Evolutionary conservation across 2,329 filamentous ascomycete genomes (phyloP), one percentile per base, ranked within the genome.

Genomic region (Fusarium oligoseptatum): DNA sequence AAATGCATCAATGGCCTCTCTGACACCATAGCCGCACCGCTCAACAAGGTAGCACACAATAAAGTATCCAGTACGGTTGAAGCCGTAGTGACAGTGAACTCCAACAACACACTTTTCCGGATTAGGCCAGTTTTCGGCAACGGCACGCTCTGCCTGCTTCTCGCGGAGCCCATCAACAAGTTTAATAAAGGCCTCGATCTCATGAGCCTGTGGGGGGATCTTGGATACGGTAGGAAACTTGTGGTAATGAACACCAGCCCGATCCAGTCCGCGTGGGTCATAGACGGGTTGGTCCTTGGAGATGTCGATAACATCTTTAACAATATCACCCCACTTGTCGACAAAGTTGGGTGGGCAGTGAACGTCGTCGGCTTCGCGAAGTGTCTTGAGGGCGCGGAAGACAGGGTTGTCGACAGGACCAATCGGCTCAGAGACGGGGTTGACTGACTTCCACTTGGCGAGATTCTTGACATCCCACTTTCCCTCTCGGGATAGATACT

Each of bases 391-490:
- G 3, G 95, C 95, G 29, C 94, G 91, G 81, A 98, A 98, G 6
- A 95, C 87, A 15, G 91, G 90, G 0, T 73, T 72, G 41, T 70
- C 79, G 8, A 60, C 34, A 7, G 79, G 83, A 4, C 89, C 94
- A 69, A 98, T 97, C 4, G 92, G 91, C 2, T 89, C 88, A 0
- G 94, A 97, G 1, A 97, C 94, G 0, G 95, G 93, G 2, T 86
- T 83, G 1, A 97, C 93, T 20, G 91, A 91, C 81, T 94, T 90
- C 96, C 96, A 98, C 81, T 98, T 98, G 68, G 90, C 91, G 12
- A 98, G 87, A 79, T 98, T 98, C 85, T 98, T 98, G 76, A 98
- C 95, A 80, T 98, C 96, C 96, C 96, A 98, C 84, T 98, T 98
- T 4, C 95, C 95, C 76, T 95, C 94, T 2, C 93, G 94, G 3